Conservation (phyloP, 352 stramenopile genomes). For the Plasmopara muralis region DNA sequence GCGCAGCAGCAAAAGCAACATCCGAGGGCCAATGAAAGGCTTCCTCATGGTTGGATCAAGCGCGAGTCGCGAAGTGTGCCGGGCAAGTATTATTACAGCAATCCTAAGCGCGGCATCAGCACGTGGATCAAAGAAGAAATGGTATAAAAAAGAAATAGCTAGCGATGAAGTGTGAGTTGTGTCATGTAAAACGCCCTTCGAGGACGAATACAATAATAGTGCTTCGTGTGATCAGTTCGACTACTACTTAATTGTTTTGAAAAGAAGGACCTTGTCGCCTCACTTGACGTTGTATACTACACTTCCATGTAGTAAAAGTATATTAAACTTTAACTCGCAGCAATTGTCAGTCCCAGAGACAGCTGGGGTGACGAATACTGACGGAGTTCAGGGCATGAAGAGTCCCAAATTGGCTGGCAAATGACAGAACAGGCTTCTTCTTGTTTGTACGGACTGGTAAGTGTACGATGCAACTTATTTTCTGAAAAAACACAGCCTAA, state of each 20-base stretch:
- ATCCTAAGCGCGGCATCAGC: conserved; percentile 84
- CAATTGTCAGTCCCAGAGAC: neutral
- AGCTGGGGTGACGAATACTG: neutral
- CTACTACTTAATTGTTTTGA: neutral
- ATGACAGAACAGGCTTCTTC: conserved; percentile 7
- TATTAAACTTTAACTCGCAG: conserved; percentile 12
- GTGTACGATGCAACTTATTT: conserved; percentile 20
- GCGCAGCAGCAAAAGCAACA: conserved; percentile 68
- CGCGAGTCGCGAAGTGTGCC: conserved; percentile 78
- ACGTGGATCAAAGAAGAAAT: conserved; percentile 87
- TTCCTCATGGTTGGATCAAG: conserved; percentile 81
- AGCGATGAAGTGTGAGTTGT: conserved; percentile 13
- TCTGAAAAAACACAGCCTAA: conserved; percentile 8
- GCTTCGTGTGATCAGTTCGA: neutral
- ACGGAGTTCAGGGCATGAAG: conserved; percentile 5
- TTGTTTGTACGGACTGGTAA: conserved; percentile 11
- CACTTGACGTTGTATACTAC: neutral
- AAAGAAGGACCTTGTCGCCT: neutral
- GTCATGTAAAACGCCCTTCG: conserved; percentile 23
- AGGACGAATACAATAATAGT: conserved; percentile 2
- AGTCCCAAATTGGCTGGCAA: conserved; percentile 3
- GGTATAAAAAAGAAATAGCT: conserved; percentile 34
- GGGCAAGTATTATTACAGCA: conserved; percentile 87
- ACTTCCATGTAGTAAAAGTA: neutral
- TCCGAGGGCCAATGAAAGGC: conserved; percentile 60